Conservation (phyloP, 2,329 filamentous ascomycete genomes). For the Epichloe scottii region DNA sequence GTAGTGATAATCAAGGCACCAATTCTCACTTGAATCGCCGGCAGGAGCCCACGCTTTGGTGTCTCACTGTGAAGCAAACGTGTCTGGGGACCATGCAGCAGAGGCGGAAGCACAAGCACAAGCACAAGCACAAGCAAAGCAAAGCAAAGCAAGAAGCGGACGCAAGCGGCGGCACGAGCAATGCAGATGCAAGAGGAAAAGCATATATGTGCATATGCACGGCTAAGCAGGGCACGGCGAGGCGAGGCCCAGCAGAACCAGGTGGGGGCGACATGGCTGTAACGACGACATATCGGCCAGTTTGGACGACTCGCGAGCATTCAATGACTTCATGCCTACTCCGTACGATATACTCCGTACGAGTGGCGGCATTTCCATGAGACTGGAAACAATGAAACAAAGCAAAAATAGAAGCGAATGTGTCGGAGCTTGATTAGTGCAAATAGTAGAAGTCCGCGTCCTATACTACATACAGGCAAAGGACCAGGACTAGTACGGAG, state of each 20-base stretch:
- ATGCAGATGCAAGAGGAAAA: slow-evolving; percentile 1
- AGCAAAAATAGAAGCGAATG: no score
- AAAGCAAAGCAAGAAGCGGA: not conserved
- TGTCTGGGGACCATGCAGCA: not conserved
- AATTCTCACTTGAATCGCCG: no score
- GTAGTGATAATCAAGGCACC: no score
- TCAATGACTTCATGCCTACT: no score
- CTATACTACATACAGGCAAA: no score
- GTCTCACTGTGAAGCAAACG: not conserved
- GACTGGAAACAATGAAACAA: no score
- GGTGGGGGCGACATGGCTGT: not conserved
- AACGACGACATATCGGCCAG: not conserved
- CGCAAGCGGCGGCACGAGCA: slow-evolving; percentile 2
- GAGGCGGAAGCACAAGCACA: not conserved
- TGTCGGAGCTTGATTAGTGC: no score
- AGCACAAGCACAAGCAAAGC: not conserved
- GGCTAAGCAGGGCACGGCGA: slow-evolving; percentile 4
- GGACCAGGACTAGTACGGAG: no score
- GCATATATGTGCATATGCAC: slow-evolving; percentile 5
- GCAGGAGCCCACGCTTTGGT: no score
- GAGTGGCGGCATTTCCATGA: no score
- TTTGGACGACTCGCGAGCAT: not conserved
- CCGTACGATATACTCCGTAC: no score
- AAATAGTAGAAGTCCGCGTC: no score
- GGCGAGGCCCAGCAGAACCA: slow-evolving; percentile 4